Percentiles rank a stretch among this genome's conserved stretches.
These are phyloP conservation scores for Evernia prunastri DNA, from an alignment of 495 filamentous ascomycete genomes.

Conservation along the genomic window DNA sequence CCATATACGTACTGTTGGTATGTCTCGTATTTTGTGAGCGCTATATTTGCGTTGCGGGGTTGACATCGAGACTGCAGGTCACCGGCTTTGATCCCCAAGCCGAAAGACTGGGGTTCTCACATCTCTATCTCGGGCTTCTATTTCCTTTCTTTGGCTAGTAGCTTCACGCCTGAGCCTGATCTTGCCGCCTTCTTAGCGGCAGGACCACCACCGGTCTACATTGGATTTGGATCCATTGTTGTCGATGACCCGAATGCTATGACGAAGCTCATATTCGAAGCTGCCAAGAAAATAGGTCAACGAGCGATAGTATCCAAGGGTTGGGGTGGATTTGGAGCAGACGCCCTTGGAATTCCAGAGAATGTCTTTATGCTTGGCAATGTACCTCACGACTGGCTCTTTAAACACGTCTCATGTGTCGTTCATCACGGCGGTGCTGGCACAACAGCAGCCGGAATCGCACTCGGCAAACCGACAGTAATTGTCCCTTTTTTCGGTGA, in stretches of 20 bases:
- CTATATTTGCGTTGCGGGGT: background rate
- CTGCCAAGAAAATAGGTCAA: conserved; percentile 56
- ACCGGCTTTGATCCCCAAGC: conserved; percentile 73
- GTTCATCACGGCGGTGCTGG: conserved; percentile 81
- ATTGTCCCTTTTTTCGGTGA: conserved; percentile 84
- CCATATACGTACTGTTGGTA: conserved; percentile 77
- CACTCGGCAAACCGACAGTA: conserved; percentile 61
- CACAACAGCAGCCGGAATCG: conserved; percentile 70
- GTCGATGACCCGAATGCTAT: conserved; percentile 65
- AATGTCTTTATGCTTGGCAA: conserved; percentile 73
- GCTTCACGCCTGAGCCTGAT: conserved; percentile 57
- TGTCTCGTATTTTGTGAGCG: background rate
- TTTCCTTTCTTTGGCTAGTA: conserved; percentile 58
- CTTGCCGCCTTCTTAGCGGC: conserved; percentile 57
- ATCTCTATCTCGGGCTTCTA: conserved; percentile 69
- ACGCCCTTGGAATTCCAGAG: conserved; percentile 53
- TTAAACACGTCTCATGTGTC: conserved; percentile 65
- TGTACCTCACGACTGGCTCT: conserved; percentile 78
- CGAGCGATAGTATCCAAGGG: conserved; percentile 74
- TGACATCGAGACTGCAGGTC: conserved; percentile 39
- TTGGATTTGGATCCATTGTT: conserved; percentile 78
- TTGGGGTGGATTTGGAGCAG: conserved; percentile 69
- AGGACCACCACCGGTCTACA: conserved; percentile 68
- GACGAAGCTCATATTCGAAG: conserved; percentile 63
- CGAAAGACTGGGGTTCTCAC: conserved; percentile 65